Conservation (phyloP, 352 stramenopile species). For the Pythium sp. region DNA sequence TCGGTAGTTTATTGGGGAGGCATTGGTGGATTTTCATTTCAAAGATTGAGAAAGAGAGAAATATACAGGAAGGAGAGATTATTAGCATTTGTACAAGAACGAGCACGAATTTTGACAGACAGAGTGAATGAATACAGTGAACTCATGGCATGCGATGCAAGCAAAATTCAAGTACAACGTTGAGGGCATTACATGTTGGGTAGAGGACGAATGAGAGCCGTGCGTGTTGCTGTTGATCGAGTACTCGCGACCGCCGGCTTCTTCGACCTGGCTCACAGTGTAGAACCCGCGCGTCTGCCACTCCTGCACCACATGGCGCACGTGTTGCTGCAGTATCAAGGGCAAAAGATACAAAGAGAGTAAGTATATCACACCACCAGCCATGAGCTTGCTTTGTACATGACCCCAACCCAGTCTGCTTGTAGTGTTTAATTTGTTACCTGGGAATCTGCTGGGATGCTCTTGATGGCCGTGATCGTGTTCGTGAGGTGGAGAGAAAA, state of each 20-base stretch:
- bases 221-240: slow-evolving; percentile 23
- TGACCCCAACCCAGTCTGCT: not conserved
- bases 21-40: not conserved
- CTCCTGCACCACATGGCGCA: slow-evolving; percentile 71
- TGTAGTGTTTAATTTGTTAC: slow-evolving; percentile 21
- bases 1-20: not conserved
- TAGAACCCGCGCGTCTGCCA: slow-evolving; percentile 78
- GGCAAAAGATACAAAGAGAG: not conserved
- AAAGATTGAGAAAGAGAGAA: slow-evolving; percentile 5
- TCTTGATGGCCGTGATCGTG: slow-evolving; percentile 72
- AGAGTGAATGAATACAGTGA: not conserved
- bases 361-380: not conserved
- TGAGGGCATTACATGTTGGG: slow-evolving; percentile 12
- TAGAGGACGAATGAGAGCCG: not conserved
- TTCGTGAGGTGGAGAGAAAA: slow-evolving; percentile 71
- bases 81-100: slow-evolving; percentile 1
- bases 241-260: slow-evolving; percentile 47
- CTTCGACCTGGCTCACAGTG: slow-evolving; percentile 54
- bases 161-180: not conserved
- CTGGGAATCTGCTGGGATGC: slow-evolving; percentile 59
- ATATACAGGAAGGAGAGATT: not conserved
- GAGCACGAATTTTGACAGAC: not conserved
- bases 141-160: not conserved
- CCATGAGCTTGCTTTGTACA: no score
- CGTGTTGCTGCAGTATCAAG: slow-evolving; percentile 36